Evolutionary conservation across 768 basidiomycete species (phyloP).

Genomic region (Psilocybe sp.): DNA sequence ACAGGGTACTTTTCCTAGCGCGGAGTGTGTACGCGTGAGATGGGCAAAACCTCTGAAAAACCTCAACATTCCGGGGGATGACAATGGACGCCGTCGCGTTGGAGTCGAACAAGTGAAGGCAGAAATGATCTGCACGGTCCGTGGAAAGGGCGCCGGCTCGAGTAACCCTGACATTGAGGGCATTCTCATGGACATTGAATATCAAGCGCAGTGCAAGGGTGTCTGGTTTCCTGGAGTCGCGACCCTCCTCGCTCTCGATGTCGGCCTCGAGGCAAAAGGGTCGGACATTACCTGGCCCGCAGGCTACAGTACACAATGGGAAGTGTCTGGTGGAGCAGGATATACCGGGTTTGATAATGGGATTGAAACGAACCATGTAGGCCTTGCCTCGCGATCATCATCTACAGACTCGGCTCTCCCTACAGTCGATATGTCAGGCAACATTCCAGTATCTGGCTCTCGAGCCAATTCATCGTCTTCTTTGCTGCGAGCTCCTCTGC

Average conservation of each 20-base stretch:
- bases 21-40: slow-evolving; percentile 71
- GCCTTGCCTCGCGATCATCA: slow-evolving; percentile 39
- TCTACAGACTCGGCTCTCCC: slow-evolving; percentile 43
- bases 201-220: slow-evolving; percentile 71
- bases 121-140: slow-evolving; percentile 60
- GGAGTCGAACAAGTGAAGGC: slow-evolving; percentile 68
- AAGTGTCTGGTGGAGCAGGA: slow-evolving; percentile 58
- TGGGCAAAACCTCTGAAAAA: slow-evolving; percentile 69
- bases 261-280: slow-evolving; percentile 64
- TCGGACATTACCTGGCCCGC: slow-evolving; percentile 69
- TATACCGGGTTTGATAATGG: slow-evolving; percentile 73
- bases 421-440: slow-evolving; percentile 9
- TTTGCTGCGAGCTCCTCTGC: slow-evolving; percentile 73
- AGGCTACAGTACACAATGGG: slow-evolving; percentile 52
- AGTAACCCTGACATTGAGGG: slow-evolving; percentile 44
- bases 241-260: slow-evolving; percentile 75
- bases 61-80: slow-evolving; percentile 38
- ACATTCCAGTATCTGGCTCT: slow-evolving; percentile 18
- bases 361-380: slow-evolving; percentile 24
- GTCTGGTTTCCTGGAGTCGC: slow-evolving; percentile 85
- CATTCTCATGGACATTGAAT: slow-evolving; percentile 62
- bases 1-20: slow-evolving; percentile 76
- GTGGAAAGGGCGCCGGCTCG: slow-evolving; percentile 43
- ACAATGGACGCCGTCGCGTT: slow-evolving; percentile 61
- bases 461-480: slow-evolving; percentile 43